phyloP scores from a whole-genome alignment of 2,329 filamentous ascomycete genomes.

The Microdochium nivale region DNA sequence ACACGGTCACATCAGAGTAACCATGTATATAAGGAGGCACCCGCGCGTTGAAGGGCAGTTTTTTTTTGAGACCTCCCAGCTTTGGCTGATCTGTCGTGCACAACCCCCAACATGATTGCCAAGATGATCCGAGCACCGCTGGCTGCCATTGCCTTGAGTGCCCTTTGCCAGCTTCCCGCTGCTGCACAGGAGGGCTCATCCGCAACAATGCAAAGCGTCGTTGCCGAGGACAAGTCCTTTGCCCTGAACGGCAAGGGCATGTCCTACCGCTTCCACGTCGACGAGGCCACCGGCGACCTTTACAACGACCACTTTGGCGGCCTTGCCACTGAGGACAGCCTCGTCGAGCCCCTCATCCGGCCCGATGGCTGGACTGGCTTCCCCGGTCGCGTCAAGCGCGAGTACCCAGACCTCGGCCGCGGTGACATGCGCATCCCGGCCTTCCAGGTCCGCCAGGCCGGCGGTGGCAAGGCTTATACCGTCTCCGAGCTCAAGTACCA shows the following conservation, averaged over 20 bases:
- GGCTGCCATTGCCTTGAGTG: background rate
- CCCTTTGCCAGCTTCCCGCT: background rate
- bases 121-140: background rate
- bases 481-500: conserved; percentile 50
- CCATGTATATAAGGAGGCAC: too few relatives aligned
- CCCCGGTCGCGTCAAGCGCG: conserved; percentile 43
- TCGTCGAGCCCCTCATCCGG: conserved; percentile 33
- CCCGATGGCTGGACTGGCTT: conserved; percentile 45
- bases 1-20: too few relatives aligned
- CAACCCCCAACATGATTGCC: background rate
- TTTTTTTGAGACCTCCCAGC: background rate
- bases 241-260: conserved; percentile 45
- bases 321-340: conserved; percentile 37
- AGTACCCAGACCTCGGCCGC: conserved; percentile 56
- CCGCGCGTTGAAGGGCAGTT: too few relatives aligned
- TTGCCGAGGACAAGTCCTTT: conserved; percentile 45
- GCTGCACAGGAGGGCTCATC: background rate
- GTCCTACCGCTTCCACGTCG: conserved; percentile 57
- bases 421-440: conserved; percentile 56
- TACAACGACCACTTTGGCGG: conserved; percentile 54
- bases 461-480: conserved; percentile 36
- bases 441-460: conserved; percentile 48
- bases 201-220: conserved; percentile 22
- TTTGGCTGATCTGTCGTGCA: background rate
- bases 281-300: conserved; percentile 45